Conservation (phyloP, 2,329 filamentous ascomycete species). For the Trichoderma endophyticum region DNA sequence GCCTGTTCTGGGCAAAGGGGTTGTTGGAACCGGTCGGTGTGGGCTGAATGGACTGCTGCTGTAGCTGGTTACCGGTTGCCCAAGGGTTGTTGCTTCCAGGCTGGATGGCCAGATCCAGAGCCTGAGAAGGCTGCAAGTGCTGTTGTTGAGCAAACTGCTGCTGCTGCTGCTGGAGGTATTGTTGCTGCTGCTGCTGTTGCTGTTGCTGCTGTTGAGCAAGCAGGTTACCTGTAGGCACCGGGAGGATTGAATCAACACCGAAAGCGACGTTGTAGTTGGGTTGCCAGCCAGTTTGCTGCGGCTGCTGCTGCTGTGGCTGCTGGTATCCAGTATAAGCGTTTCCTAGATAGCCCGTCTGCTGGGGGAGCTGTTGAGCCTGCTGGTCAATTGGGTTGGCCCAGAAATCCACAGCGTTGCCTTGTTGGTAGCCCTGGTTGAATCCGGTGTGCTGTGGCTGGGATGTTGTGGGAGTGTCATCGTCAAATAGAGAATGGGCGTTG, state of each 20-base stretch:
- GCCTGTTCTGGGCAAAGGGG: constrained; percentile 78
- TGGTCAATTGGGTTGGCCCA: constrained; percentile 89
- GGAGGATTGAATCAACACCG: constrained; percentile 31
- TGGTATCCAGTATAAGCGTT: constrained; percentile 55
- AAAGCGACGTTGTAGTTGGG: constrained; percentile 67
- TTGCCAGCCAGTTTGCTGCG: constrained; percentile 48
- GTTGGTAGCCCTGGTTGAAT: constrained; percentile 96
- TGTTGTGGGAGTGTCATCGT: constrained; percentile 63
- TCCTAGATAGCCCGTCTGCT: constrained; percentile 70
- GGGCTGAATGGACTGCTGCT: constrained; percentile 61
- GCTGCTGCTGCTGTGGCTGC: constrained; percentile 39
- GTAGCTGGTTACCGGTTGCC: constrained; percentile 61
- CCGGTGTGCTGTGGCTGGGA: constrained; percentile 75
- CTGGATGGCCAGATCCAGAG: constrained; percentile 61
- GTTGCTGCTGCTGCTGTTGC: constrained; percentile 30
- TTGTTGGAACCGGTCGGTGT: constrained; percentile 96
- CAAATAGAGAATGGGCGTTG: constrained; percentile 85
- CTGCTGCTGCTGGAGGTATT: constrained; percentile 34
- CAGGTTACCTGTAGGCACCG: not conserved
- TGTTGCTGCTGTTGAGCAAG: constrained; percentile 39
- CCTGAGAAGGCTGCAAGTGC: constrained; percentile 31
- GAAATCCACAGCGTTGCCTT: constrained; percentile 94
- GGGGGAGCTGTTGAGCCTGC: constrained; percentile 44
- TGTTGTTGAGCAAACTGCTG: constrained; percentile 38
- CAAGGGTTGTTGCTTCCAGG: constrained; percentile 94